Evolutionary conservation across 2,329 filamentous ascomycete genomes (phyloP), one percentile per base, ranked within the genome.

Genomic region (Penicillium oxalicum): DNA sequence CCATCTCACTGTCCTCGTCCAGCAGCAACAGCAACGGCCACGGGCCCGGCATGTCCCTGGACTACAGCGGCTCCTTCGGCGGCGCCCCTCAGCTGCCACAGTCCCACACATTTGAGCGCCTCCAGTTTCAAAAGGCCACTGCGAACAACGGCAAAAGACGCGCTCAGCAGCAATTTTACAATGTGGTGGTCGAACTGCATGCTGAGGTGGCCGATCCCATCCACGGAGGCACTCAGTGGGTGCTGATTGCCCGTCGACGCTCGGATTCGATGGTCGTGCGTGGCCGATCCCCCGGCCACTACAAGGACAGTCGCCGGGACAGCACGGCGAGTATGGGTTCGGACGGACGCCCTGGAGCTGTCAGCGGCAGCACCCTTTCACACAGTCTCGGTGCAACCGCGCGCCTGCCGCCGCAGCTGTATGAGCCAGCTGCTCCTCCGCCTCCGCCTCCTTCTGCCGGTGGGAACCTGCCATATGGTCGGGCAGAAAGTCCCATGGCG

Each of bases 41-140:
- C 28, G 39, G 54, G 44, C 48, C 62, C 54, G 27, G 62, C 55
- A 44, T 60, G 55, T 54, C 62, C 5, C 51, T 70, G 47, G 69
- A 72, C 41, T 71, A 67, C 43, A 58, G 53, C 40, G 47, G 60
- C 13, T 57, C 68, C 4, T 69, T 66, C 48, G 52, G 57, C 27
- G 58, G 56, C 8, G 54, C 61, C 5, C 51, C 63, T 7, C 65
- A 70, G 34, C 63, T 65, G 9, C 71, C 71, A 1, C 69, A 67
- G 6, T 74, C 75, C n/a, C 79, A 84, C 49, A 79, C 77, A 0
- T 96, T 94, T 64, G 90, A 95, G 64, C 83, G 91, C 9, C 93
- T 95, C 44, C 90, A 95, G 61, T 96, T 95, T 78, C 94, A 95
- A 67, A 88, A 88, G 56, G 90, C 91, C 1, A 95, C 90, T 0